phyloP scores from a whole-genome alignment of 192 early-diverging fungal genomes.

The Coemansia sp. region DNA sequence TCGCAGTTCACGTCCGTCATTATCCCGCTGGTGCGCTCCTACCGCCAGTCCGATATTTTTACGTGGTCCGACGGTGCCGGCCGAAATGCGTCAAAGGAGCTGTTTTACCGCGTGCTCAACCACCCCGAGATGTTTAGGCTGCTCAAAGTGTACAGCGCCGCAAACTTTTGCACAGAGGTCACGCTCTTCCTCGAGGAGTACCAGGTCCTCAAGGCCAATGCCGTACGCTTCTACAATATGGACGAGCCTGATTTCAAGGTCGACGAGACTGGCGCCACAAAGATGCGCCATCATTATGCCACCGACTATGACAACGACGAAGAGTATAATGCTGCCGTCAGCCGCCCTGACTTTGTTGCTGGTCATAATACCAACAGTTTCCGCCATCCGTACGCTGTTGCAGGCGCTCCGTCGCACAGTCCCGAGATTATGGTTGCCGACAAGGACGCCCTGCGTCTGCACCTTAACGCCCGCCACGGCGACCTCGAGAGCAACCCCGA shows the following conservation, averaged over 20 bases:
- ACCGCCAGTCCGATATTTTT: slow-evolving; percentile 46
- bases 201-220: slow-evolving; percentile 53
- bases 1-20: slow-evolving; percentile 52
- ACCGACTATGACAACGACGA: slow-evolving; percentile 14
- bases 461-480: slow-evolving; percentile 27
- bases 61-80: slow-evolving; percentile 41
- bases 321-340: background rate
- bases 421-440: slow-evolving; percentile 8
- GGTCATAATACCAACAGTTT: background rate
- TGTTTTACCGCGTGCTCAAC: slow-evolving; percentile 52
- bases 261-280: slow-evolving; percentile 10
- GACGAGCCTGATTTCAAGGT: slow-evolving; percentile 49
- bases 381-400: background rate
- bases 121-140: slow-evolving; percentile 50
- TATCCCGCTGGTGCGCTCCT: slow-evolving; percentile 45
- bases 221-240: slow-evolving; percentile 54
- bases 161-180: slow-evolving; percentile 53
- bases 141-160: slow-evolving; percentile 47
- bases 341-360: slow-evolving; percentile 18
- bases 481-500: slow-evolving; percentile 52
- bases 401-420: background rate
- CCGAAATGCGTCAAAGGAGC: slow-evolving; percentile 36
- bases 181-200: slow-evolving; percentile 55
- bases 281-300: background rate
- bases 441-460: slow-evolving; percentile 40